A percentile compares a stretch with the other conserved stretches of the same genome.
Evolutionary conservation across 2,329 filamentous ascomycete genomes (phyloP).

Genomic region (Ilyonectria sp.): DNA sequence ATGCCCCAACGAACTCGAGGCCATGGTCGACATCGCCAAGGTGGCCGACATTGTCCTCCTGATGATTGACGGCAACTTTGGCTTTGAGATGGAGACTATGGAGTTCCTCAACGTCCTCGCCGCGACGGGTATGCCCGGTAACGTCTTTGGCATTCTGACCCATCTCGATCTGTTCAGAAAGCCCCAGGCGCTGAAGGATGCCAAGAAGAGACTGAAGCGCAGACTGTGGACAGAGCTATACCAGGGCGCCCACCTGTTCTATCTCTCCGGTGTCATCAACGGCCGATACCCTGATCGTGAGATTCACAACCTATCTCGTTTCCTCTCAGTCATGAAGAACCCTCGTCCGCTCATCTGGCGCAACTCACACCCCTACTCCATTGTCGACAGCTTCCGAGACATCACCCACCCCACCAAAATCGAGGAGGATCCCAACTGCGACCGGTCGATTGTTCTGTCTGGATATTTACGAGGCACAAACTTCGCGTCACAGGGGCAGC

Average conservation of each 20-base stretch:
- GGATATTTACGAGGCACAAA: slow-evolving; percentile 97
- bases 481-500: slow-evolving; percentile 86
- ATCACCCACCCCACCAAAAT: slow-evolving; percentile 94
- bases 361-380: slow-evolving; percentile 93
- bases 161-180: slow-evolving; percentile 97
- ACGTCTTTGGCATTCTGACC: slow-evolving; percentile 96
- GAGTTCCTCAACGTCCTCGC: slow-evolving; percentile 96
- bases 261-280: slow-evolving; percentile 96
- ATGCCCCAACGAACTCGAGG: slow-evolving; percentile 95
- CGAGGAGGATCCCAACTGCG: slow-evolving; percentile 90
- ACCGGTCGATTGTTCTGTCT: slow-evolving; percentile 91
- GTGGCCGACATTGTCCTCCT: slow-evolving; percentile 97
- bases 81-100: slow-evolving; percentile 99
- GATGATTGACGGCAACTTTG: slow-evolving; percentile 99
- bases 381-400: slow-evolving; percentile 95
- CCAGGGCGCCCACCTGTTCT: slow-evolving; percentile 96
- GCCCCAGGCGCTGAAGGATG: slow-evolving; percentile 89
- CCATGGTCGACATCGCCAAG: slow-evolving; percentile 97
- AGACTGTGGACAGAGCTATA: slow-evolving; percentile 98
- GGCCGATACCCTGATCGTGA: slow-evolving; percentile 97
- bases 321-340: slow-evolving; percentile 99
- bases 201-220: slow-evolving; percentile 97
- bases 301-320: slow-evolving; percentile 94
- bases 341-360: slow-evolving; percentile 96
- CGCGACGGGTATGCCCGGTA: slow-evolving; percentile 97